Evolutionary conservation across 2,329 filamentous ascomycete species (phyloP), one percentile per base, ranked within the genome.

Genomic region (Alternaria panax): DNA sequence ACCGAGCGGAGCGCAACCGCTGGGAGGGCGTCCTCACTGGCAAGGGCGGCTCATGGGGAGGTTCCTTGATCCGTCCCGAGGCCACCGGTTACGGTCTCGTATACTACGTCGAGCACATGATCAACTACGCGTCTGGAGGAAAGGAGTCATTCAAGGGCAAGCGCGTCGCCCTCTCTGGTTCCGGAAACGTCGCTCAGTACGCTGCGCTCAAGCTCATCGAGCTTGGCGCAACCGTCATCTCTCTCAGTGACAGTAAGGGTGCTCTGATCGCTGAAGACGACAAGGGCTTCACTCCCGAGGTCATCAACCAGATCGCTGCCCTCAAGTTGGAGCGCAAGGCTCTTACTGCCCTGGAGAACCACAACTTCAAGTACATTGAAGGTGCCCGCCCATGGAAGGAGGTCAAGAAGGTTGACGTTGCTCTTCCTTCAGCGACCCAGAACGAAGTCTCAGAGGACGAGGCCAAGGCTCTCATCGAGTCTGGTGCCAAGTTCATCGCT

Each of bases 1-100:
- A 98, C 88, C 92, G 93, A 79, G 88, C 90, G 67, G 87, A 91
- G 79, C 88, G 88, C 78, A 96, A 96, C 86, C 87, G 88, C 80
- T 98, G 93, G 90, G 93, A 97, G 84, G 95, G 95, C 80, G 91
- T 97, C 66, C 86, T 99, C 72, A 99, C 95, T 59, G 94, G 95
- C 72, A 99, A 99, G 89, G 94, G 94, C 68, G 87, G 90, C 72
- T 87, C 83, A 81, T 98, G 94, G 93, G 95, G 95, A 80, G 95
- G 95, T 75, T 91, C 87, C 77, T 84, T 97, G 82, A 97, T 98
- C 84, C 88, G 95, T 66, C 94, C 95, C 64, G 93, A 99, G 86
- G 95, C 95, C 72, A 99, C 95, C 57, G 95, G 95, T 61, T 98
- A 92, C 82, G 95, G 95, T 81, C 88, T 97, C 62, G 90, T 97